Percentiles rank a stretch among this genome's conserved stretches.
Evolutionary conservation across 495 filamentous ascomycete genomes (phyloP).

Genomic region (Aspergillus campestris): DNA sequence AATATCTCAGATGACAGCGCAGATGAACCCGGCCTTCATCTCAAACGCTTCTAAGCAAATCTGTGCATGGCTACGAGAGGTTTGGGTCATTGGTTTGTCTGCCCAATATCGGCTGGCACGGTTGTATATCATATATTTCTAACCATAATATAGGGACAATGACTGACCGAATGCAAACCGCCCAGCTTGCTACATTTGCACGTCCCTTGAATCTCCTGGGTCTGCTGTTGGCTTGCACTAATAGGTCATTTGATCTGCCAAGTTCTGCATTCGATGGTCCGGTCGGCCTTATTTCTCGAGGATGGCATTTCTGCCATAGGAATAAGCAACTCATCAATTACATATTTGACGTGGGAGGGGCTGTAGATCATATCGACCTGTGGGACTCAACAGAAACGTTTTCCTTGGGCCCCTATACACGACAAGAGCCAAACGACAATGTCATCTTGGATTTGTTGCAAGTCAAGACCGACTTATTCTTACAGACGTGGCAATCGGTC

Average conservation of each 20-base stretch:
- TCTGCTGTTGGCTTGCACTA: constrained; percentile 34
- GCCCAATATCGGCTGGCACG: not conserved
- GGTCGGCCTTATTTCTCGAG: constrained; percentile 20
- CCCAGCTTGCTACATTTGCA: constrained; percentile 32
- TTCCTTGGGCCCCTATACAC: constrained; percentile 13
- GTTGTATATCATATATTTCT: constrained; percentile 2
- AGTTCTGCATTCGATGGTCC: constrained; percentile 15
- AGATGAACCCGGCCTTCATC: constrained; percentile 51
- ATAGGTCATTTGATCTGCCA: constrained; percentile 20
- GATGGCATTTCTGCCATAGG: constrained; percentile 30
- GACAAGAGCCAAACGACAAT: constrained; percentile 31
- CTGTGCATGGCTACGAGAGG: constrained; percentile 68
- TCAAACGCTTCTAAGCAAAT: constrained; percentile 58
- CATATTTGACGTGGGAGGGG: constrained; percentile 22
- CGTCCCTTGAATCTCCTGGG: constrained; percentile 31
- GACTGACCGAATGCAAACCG: constrained; percentile 31
- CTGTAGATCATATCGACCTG: constrained; percentile 17
- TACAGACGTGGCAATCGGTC: constrained; percentile 36
- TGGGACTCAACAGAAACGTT: constrained; percentile 19
- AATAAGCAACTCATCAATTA: constrained; percentile 29
- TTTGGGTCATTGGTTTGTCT: constrained; percentile 65
- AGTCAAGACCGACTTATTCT: constrained; percentile 34
- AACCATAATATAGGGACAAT: constrained; percentile 21
- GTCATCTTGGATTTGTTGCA: constrained; percentile 39
- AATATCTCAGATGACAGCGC: constrained; percentile 45